Conservation (phyloP, 2,329 filamentous ascomycete species). For the Bipolaris oryzae region DNA sequence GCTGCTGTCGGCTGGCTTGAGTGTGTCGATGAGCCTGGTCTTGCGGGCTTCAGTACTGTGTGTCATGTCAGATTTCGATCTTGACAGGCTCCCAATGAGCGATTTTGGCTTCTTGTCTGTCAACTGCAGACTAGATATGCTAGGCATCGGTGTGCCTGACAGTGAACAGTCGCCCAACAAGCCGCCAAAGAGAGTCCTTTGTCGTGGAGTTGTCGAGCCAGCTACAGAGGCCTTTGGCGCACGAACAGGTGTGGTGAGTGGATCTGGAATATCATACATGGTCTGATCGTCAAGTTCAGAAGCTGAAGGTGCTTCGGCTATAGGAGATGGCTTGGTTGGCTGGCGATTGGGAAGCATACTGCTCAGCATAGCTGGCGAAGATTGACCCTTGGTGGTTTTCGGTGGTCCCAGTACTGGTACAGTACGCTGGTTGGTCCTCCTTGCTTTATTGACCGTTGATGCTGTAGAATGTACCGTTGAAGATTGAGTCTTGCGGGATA, state of each 20-base stretch:
- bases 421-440: conserved; percentile 34
- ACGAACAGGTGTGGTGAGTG: conserved; percentile 28
- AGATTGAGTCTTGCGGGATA: background rate
- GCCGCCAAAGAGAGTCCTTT: conserved; percentile 43
- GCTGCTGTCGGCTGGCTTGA: conserved; percentile 34
- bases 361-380: conserved; percentile 42
- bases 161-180: conserved; percentile 39
- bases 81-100: conserved; percentile 29
- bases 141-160: conserved; percentile 39
- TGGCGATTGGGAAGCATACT: conserved; percentile 39
- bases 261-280: conserved; percentile 44
- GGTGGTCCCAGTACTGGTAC: conserved; percentile 23
- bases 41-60: conserved; percentile 32
- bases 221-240: conserved; percentile 17
- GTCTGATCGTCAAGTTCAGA: conserved; percentile 37
- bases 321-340: conserved; percentile 21
- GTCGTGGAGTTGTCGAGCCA: conserved; percentile 46
- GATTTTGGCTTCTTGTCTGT: conserved; percentile 33
- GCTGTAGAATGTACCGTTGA: conserved; percentile 4
- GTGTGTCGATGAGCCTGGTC: conserved; percentile 40
- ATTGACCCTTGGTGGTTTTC: conserved; percentile 35
- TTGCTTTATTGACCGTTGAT: conserved; percentile 31
- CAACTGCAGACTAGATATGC: conserved; percentile 39
- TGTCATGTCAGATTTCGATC: conserved; percentile 44
- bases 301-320: conserved; percentile 19